Base-by-base conservation (phyloP, 2,329 filamentous ascomycete species). In the Penicillium nordicum region DNA sequence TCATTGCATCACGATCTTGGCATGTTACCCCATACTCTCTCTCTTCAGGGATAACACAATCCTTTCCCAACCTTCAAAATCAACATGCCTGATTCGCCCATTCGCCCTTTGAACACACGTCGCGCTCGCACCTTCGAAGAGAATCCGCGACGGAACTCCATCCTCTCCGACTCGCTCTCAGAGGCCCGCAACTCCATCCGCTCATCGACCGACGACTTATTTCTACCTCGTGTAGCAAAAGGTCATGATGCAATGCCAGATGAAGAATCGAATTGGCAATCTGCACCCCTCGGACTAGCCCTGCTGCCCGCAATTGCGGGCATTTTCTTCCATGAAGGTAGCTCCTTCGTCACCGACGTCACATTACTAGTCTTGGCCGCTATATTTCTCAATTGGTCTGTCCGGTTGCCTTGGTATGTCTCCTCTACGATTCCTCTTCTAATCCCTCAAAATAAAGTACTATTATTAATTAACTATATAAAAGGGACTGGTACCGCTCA, bases 331-430 rank as follows among this genome's bases (percentile, higher is more conserved):
- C 84, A 89, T 58, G 89, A 96, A 76, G 93, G 93, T 12, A 88
- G 87, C 64, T 84, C 88, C 0, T 82, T 97, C 59, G 85, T 92
- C 53, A 96, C 92, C 0, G 93, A 97, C 73, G 76, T 96, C 29
- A 88, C 94, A 65, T 79, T 97, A 34, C 76, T 97, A 32, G 85
- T 83, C 3, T 74, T 97, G 59, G 89, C 90, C 2, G 90, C 88
- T 5, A 82, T 97, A 43, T 95, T 97, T 67, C 79, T 97, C 59
- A 92, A 96, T 71, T 97, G 92, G 90, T 92, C 90, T 47, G 88
- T 97, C 42, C 88, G 90, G 54, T 80, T 94, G 63, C 93, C 93
- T 65, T 97, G 93, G 92, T 92, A 78, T 70, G 12, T 32, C 30
- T 32, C 30, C 30, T 11, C 11, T 11, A 32, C 30, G 0, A 32